Percentiles rank a stretch among this genome's conserved stretches.
These are phyloP conservation scores for Solanum arcanum DNA, from an alignment of 257 asterid genomes.

Conservation along the genomic window DNA sequence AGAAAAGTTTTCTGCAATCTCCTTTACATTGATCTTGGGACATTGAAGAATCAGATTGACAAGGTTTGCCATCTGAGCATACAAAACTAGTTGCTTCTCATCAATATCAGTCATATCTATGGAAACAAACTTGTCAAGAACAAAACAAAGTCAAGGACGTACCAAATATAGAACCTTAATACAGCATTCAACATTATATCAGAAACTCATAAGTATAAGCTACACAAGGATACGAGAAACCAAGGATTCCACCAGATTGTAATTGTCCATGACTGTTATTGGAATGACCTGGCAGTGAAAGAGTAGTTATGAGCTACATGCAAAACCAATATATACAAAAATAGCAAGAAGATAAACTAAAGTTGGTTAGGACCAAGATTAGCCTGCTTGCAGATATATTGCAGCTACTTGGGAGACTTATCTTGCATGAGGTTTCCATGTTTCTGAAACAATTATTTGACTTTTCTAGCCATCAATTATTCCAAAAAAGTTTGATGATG, in stretches of 20 bases:
- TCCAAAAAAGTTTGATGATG: neutral
- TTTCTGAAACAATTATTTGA: neutral
- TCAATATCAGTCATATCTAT: slow-evolving; percentile 62
- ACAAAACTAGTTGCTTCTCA: slow-evolving; percentile 68
- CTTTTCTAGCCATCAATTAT: neutral
- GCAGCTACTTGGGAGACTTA: neutral
- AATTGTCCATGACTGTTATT: slow-evolving; percentile 50
- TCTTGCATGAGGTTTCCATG: neutral
- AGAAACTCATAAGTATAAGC: neutral
- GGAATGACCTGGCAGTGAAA: slow-evolving; percentile 43
- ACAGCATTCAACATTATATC: neutral
- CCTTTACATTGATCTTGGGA: slow-evolving; percentile 71
- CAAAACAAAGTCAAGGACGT: neutral
- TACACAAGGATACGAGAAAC: slow-evolving; percentile 86
- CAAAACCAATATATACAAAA: neutral
- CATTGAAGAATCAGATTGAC: slow-evolving; percentile 65
- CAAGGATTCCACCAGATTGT: slow-evolving; percentile 56
- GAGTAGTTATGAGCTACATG: neutral
- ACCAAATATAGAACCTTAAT: neutral
- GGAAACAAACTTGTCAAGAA: slow-evolving; percentile 27
- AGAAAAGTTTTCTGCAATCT: slow-evolving; percentile 61
- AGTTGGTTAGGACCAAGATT: neutral
- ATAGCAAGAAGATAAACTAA: neutral
- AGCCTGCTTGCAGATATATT: neutral
- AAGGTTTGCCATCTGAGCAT: slow-evolving; percentile 97